These are phyloP conservation scores for Kwoniella sp. DNA, from an alignment of 768 basidiomycete species.

Conservation along the genomic window DNA sequence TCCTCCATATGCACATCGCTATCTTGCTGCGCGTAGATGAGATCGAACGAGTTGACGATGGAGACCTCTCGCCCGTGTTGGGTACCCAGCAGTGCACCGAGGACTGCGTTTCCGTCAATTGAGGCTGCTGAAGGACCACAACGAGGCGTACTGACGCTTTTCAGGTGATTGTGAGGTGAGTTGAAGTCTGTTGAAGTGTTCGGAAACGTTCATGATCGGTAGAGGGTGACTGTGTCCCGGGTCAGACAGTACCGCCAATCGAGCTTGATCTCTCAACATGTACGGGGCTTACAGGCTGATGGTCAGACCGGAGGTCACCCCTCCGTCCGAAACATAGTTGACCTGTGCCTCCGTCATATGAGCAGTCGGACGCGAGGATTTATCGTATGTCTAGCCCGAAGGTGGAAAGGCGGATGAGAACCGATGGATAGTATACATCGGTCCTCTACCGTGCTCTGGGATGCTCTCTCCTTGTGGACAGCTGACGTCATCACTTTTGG, in stretches of 20 bases:
- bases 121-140: conserved; percentile 15
- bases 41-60: conserved; percentile 94
- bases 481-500: too few species aligned
- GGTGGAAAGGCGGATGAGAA: too few species aligned
- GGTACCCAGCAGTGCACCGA: conserved; percentile 89
- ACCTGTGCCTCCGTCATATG: background rate
- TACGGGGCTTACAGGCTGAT: conserved; percentile 27
- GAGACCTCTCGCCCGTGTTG: conserved; percentile 93
- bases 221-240: conserved; percentile 70
- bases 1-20: conserved; percentile 53
- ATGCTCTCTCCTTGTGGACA: too few species aligned
- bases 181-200: conserved; percentile 77
- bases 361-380: too few species aligned
- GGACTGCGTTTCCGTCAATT: too few species aligned
- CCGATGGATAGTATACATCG: too few species aligned
- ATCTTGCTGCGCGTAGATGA: conserved; percentile 58
- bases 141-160: conserved; percentile 22
- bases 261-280: background rate
- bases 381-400: too few species aligned
- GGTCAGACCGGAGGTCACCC: conserved; percentile 25
- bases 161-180: conserved; percentile 61
- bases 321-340: background rate
- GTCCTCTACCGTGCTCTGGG: too few species aligned
- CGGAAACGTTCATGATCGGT: conserved; percentile 93
- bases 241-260: background rate